A percentile compares a stretch with the other conserved stretches of the same genome.
Evolutionary conservation across 495 filamentous ascomycete species (phyloP).

Genomic region (Hypoxylon cercidicola): DNA sequence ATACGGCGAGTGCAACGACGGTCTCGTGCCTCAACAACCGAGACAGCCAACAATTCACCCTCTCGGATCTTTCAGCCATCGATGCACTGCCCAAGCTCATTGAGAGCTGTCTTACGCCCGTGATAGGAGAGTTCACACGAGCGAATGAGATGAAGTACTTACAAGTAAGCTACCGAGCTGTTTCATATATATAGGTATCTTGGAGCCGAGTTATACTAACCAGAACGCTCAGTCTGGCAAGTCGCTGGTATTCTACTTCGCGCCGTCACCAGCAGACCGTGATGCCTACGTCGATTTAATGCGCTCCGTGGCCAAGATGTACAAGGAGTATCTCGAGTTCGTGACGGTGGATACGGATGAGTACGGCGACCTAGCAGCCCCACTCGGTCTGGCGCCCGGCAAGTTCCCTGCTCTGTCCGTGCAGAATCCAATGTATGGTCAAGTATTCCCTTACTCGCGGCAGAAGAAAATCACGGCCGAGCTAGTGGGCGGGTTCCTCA

Average conservation of each 20-base stretch:
- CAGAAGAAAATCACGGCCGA: constrained; percentile 46
- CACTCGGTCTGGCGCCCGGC: constrained; percentile 48
- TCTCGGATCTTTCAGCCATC: constrained; percentile 46
- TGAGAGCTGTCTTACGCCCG: constrained; percentile 44
- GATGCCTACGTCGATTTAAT: constrained; percentile 48
- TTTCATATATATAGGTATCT: too few relatives aligned
- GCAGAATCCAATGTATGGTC: constrained; percentile 56
- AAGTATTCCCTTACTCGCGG: constrained; percentile 52
- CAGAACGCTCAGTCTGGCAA: constrained; percentile 52
- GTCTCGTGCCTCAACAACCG: constrained; percentile 55
- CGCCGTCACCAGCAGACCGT: constrained; percentile 33
- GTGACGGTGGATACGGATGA: constrained; percentile 58
- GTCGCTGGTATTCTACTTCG: constrained; percentile 59
- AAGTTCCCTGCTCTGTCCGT: constrained; percentile 50
- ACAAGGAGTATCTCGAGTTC: constrained; percentile 58
- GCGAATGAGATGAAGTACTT: constrained; percentile 56
- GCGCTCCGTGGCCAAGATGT: constrained; percentile 58
- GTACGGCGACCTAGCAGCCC: constrained; percentile 56
- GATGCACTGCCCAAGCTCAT: constrained; percentile 51
- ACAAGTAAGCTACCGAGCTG: constrained; percentile 41
- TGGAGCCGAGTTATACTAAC: background rate
- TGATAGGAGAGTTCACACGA: constrained; percentile 59
- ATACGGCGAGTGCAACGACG: constrained; percentile 35
- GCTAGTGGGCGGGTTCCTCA: constrained; percentile 53
- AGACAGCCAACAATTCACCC: constrained; percentile 48